Evolutionary conservation across 2,329 filamentous ascomycete genomes (phyloP).

Genomic region (Metarhizium humberi): DNA sequence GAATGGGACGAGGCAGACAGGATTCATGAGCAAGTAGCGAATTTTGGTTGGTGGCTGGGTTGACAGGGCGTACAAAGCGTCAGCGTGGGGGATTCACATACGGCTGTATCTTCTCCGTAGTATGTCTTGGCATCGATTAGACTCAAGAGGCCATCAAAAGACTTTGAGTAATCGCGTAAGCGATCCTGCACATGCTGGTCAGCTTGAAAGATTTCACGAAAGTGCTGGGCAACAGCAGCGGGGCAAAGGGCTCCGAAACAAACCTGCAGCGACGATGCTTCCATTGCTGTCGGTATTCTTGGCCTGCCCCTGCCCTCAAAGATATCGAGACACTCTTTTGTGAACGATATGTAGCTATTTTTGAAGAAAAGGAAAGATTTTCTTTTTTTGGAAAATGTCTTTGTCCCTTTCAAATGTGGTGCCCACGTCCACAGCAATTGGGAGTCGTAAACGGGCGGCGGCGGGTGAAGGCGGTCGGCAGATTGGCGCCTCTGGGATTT

Average conservation of each 20-base stretch:
- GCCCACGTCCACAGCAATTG: no score
- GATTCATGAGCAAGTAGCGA: background rate
- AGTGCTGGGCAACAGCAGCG: conserved; percentile 12
- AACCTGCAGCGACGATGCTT: conserved; percentile 38
- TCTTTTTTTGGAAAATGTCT: background rate
- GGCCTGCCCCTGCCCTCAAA: background rate
- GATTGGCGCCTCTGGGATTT: conserved; percentile 8
- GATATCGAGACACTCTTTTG: background rate
- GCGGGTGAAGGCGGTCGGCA: conserved; percentile 9
- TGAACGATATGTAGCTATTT: background rate
- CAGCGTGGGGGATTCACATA: conserved; percentile 37
- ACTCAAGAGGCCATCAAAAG: conserved; percentile 79
- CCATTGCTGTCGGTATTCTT: conserved; percentile 22
- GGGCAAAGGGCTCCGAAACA: conserved; percentile 22
- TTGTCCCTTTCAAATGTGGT: background rate
- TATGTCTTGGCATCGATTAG: conserved; percentile 87
- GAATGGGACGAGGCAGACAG: background rate
- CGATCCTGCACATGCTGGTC: conserved; percentile 34
- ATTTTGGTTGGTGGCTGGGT: background rate
- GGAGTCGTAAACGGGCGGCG: background rate
- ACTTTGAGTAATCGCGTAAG: conserved; percentile 53
- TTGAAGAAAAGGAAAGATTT: background rate
- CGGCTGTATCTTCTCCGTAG: conserved; percentile 76
- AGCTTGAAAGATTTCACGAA: conserved; percentile 1
- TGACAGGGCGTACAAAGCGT: background rate